phyloP scores from a whole-genome alignment of 1,284 basidiomycete species.

The Irpex sp. region DNA sequence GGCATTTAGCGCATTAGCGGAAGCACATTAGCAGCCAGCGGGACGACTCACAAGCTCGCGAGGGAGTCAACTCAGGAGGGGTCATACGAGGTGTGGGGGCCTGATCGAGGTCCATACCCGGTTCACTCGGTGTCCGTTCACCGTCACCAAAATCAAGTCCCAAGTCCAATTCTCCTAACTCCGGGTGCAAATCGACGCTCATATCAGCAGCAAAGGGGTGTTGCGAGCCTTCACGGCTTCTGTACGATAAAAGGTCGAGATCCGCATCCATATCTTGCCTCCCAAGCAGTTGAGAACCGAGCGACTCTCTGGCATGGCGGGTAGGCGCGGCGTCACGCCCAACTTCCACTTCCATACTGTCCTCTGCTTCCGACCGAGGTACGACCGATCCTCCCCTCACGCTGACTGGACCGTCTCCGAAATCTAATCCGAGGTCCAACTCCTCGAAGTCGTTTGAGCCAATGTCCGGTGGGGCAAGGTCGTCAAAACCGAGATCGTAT shows the following conservation, averaged over 20 bases:
- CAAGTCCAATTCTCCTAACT: slow-evolving; percentile 58
- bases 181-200: slow-evolving; percentile 58
- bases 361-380: slow-evolving; percentile 27
- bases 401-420: slow-evolving; percentile 52
- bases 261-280: slow-evolving; percentile 42
- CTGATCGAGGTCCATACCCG: not conserved
- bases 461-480: slow-evolving; percentile 74
- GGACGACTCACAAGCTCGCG: not conserved
- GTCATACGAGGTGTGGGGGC: slow-evolving; percentile 54
- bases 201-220: slow-evolving; percentile 59
- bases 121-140: slow-evolving; percentile 23
- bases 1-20: not conserved
- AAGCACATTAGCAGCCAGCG: not conserved
- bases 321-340: slow-evolving; percentile 65
- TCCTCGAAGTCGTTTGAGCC: slow-evolving; percentile 82
- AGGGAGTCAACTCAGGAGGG: slow-evolving; percentile 36
- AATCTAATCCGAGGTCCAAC: slow-evolving; percentile 70
- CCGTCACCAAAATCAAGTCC: slow-evolving; percentile 69
- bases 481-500: slow-evolving; percentile 51
- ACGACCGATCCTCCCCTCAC: slow-evolving; percentile 17
- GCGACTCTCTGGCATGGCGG: slow-evolving; percentile 46
- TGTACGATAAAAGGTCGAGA: slow-evolving; percentile 56
- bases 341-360: slow-evolving; percentile 65
- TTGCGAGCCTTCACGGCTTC: slow-evolving; percentile 61
- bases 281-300: slow-evolving; percentile 58